Base-by-base conservation (phyloP, 257 asterid genomes). In the Nicotiana noctiflora region DNA sequence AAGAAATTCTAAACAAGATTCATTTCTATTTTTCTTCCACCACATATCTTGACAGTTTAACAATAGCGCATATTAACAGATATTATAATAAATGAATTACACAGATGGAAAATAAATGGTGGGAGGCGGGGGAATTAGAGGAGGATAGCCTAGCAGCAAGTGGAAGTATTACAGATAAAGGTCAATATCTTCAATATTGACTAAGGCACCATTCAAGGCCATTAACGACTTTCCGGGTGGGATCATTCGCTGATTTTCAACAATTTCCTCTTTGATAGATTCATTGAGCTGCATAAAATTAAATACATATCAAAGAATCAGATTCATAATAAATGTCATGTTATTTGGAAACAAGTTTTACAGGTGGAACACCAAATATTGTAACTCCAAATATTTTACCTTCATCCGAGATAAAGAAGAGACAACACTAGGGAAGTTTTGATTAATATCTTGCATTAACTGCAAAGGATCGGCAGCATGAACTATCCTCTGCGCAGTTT, bases 171-270 rank as follows among this genome's bases (percentile, higher is more conserved):
- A 96, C 99, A 88, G 89, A 86, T 92, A 88, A 84, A 96, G 97
- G 89, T 96, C 99, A 86, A 92, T 87, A 85, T 96, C 99, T 85
- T 94, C 99, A 83, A 90, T 88, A 86, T 91, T 91, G 94, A 96
- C 29, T 67, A 96, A 92, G 90, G 99, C 99, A 61, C 99, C 99
- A 87, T 96, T 96, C 86, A 96, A 84, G 81, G 98, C 98, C 97
- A 96, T 89, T 84, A 96, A 86, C 82, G 99, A 94, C 93, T 94
- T 96, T 66, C 99, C 99, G 64, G 99, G 97, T 27, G 99, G 98
- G 79, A 96, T 89, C 99, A 94, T 94, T 82, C 97, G 90, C 93
- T 96, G 99, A 85, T 96, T 96, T 57, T 89, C 86, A 62, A 90
- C 87, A 79, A 96, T 96, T 90, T 96, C 99, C 84, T 93, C 98